phyloP scores from a whole-genome alignment of 345 rosid genomes.

The Salix dunnii region DNA sequence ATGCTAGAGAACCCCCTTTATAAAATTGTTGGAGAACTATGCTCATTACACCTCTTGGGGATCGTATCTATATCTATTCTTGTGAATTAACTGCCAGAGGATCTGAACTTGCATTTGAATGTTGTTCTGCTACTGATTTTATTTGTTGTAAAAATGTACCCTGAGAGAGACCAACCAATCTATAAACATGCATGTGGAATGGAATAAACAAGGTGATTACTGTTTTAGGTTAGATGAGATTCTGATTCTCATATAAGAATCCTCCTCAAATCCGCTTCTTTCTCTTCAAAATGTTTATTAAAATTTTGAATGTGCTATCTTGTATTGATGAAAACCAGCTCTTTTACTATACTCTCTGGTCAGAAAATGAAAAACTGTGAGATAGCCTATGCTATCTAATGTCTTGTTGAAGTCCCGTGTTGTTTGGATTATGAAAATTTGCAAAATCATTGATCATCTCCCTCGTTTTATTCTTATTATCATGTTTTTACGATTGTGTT shows the following conservation, averaged over 20 bases:
- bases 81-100: background rate
- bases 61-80: background rate
- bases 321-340: background rate
- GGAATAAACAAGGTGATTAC: background rate
- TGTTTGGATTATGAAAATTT: background rate
- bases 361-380: background rate
- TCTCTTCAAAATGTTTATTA: background rate
- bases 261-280: background rate
- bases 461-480: constrained; percentile 5
- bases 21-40: too few relatives aligned
- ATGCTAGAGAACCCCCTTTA: too few relatives aligned
- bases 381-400: background rate
- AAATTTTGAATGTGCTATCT: background rate
- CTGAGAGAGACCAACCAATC: background rate
- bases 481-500: constrained; percentile 18
- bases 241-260: background rate
- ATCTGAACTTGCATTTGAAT: background rate
- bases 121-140: background rate
- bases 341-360: background rate
- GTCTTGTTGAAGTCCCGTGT: background rate
- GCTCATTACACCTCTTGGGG: background rate
- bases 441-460: background rate
- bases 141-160: background rate
- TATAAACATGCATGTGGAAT: background rate
- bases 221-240: background rate